phyloP scores from a whole-genome alignment of 345 rosid genomes.

The Gossypium herbaceum region DNA sequence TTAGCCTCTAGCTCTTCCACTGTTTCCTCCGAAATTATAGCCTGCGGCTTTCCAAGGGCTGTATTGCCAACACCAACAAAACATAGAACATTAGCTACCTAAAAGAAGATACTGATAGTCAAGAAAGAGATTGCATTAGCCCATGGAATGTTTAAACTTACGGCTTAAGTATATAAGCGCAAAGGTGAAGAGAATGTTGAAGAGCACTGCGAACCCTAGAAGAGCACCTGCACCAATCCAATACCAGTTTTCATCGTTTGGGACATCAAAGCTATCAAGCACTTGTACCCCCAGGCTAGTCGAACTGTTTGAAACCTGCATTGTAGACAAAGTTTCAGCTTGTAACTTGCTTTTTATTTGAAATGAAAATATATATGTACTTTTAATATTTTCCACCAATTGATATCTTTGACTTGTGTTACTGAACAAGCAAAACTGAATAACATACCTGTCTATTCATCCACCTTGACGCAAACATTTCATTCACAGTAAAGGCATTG shows the following conservation, averaged over 20 bases:
- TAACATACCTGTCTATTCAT: conserved; percentile 49
- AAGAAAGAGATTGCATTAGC: not conserved
- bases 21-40: conserved; percentile 43
- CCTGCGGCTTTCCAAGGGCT: conserved; percentile 60
- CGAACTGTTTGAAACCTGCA: conserved; percentile 31
- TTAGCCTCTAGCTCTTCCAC: conserved; percentile 29
- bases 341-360: not conserved
- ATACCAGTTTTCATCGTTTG: conserved; percentile 43
- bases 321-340: not conserved
- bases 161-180: conserved; percentile 48
- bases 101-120: not conserved
- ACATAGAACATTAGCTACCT: conserved; percentile 2
- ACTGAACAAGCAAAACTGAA: not conserved
- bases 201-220: conserved; percentile 44
- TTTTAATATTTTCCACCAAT: not conserved
- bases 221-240: conserved; percentile 61
- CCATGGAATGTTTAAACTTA: conserved; percentile 27
- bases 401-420: not conserved
- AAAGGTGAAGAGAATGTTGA: conserved; percentile 51
- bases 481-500: conserved; percentile 68
- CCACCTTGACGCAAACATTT: conserved; percentile 83
- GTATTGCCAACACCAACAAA: not conserved
- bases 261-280: conserved; percentile 35
- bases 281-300: conserved; percentile 37
- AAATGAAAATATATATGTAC: not conserved